Percentiles rank a stretch among this genome's conserved stretches.
phyloP scores from a whole-genome alignment of 257 asterid genomes.

The Ehretia macrophylla region DNA sequence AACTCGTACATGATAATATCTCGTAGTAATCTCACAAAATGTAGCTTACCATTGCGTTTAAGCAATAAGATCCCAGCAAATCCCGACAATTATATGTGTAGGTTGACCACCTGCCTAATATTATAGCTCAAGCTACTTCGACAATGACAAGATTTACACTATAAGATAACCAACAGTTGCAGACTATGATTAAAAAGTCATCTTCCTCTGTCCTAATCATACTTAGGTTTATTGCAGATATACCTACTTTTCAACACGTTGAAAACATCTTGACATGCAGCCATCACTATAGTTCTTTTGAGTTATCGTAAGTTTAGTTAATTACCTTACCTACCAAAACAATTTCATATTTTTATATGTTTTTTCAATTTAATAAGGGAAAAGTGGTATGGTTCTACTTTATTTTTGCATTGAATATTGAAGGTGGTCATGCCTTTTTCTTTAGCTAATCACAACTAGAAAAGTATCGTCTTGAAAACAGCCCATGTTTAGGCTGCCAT shows the following conservation, averaged over 20 bases:
- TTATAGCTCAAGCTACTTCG: conserved; percentile 2
- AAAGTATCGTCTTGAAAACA: too few relatives aligned
- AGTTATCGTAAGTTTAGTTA: neutral
- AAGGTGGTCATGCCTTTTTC: too few relatives aligned
- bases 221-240: conserved; percentile 7
- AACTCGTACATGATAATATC: too few relatives aligned
- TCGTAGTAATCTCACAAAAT: too few relatives aligned
- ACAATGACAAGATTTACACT: neutral
- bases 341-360: conserved; percentile 9
- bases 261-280: neutral
- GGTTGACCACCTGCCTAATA: neutral
- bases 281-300: neutral
- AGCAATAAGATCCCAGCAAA: too few relatives aligned
- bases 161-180: neutral
- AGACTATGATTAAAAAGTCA: neutral
- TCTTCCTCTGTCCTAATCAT: conserved; percentile 1
- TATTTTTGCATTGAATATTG: too few relatives aligned
- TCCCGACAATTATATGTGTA: too few relatives aligned
- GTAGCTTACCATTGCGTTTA: too few relatives aligned
- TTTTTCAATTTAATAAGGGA: conserved; percentile 10
- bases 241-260: conserved; percentile 6
- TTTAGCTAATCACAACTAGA: too few relatives aligned
- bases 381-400: neutral
- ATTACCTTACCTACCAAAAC: conserved; percentile 17
- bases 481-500: too few relatives aligned